Conservation (phyloP, 495 filamentous ascomycete genomes). For the Podospora bellae-mahoneyi region DNA sequence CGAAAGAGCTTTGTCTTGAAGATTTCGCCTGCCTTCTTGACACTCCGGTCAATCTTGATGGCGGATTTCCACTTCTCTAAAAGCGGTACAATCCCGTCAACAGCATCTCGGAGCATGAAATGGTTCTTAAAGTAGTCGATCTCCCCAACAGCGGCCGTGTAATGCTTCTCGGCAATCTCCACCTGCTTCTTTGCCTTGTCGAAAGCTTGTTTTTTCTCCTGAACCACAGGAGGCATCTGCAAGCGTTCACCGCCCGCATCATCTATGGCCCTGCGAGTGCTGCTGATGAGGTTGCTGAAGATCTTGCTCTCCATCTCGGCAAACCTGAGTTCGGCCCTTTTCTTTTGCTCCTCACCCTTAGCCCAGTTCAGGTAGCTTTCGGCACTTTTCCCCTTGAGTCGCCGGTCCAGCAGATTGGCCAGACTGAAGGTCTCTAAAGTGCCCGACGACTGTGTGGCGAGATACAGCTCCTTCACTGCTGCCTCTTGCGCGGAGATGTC, state of each 20-base stretch:
- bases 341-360: conserved; percentile 6
- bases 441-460: not conserved
- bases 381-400: conserved; percentile 7
- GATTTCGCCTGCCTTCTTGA: conserved; percentile 34
- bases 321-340: conserved; percentile 18
- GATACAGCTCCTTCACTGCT: conserved; percentile 16
- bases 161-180: conserved; percentile 11
- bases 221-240: not conserved
- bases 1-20: conserved; percentile 39
- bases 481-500: conserved; percentile 30
- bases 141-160: conserved; percentile 16
- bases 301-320: conserved; percentile 22
- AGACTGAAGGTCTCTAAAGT: conserved; percentile 10
- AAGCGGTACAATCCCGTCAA: conserved; percentile 36
- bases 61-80: conserved; percentile 41
- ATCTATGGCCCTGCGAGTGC: not conserved
- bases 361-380: conserved; percentile 16
- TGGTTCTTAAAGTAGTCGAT: conserved; percentile 31
- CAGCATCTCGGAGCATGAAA: conserved; percentile 31
- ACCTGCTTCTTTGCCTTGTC: conserved; percentile 10
- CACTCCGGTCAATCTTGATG: conserved; percentile 38
- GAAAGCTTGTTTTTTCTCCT: not conserved
- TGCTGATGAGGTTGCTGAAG: conserved; percentile 14
- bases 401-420: conserved; percentile 11
- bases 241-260: conserved; percentile 2